These are phyloP conservation scores for Stereum hirsutum DNA, from an alignment of 1,284 basidiomycete species.

Conservation along the genomic window DNA sequence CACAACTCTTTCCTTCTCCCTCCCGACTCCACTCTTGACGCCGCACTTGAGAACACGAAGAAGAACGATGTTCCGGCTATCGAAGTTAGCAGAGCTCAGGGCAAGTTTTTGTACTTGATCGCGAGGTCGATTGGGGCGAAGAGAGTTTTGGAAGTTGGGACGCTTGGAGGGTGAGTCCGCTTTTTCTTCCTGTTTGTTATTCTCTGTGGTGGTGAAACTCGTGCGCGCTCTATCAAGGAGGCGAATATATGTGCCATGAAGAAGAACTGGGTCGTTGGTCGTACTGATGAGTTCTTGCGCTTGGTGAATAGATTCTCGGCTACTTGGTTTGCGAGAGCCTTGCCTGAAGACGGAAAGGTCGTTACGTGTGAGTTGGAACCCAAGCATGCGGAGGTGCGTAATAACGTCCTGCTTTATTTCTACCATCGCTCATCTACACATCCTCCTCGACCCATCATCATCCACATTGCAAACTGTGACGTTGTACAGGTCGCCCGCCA, in stretches of 20 bases:
- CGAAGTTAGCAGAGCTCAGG: slow-evolving; percentile 45
- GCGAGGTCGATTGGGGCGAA: slow-evolving; percentile 39
- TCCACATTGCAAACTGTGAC: no score
- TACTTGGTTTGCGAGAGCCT: slow-evolving; percentile 47
- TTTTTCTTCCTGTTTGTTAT: slow-evolving; percentile 12
- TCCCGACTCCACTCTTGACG: slow-evolving; percentile 34
- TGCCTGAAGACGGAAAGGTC: slow-evolving; percentile 44
- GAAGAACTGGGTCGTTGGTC: no score
- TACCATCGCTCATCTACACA: no score
- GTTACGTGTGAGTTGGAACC: slow-evolving; percentile 40
- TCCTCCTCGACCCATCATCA: no score
- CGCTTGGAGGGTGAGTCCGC: slow-evolving; percentile 59
- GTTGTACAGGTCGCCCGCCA: slow-evolving; percentile 30
- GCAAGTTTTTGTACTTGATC: slow-evolving; percentile 44
- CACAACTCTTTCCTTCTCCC: slow-evolving; percentile 46
- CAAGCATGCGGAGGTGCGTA: slow-evolving; percentile 41
- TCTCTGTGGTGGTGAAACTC: not conserved
- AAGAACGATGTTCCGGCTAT: slow-evolving; percentile 41
- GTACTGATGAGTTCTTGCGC: no score
- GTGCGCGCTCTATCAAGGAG: no score
- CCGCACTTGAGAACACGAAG: slow-evolving; percentile 29
- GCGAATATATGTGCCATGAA: no score
- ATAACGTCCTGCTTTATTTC: no score
- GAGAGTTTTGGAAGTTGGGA: slow-evolving; percentile 50
- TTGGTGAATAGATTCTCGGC: slow-evolving; percentile 51